Percentiles rank a stretch among this genome's conserved stretches.
These are phyloP conservation scores for Solanum corneliomulleri DNA, from an alignment of 257 asterid genomes.

Conservation along the genomic window DNA sequence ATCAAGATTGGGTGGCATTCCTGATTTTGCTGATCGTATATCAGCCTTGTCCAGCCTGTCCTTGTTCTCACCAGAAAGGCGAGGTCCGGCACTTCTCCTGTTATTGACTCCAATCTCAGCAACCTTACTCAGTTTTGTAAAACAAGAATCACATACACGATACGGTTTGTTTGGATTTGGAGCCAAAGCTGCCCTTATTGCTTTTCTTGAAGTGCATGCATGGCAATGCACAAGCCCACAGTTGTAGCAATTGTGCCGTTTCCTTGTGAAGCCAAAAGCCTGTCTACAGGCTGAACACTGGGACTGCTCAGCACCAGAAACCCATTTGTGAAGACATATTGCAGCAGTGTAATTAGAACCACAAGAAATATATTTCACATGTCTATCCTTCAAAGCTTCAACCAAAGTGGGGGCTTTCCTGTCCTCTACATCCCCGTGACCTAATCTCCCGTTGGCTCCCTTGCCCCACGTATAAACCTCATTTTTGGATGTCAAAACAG, in stretches of 20 bases:
- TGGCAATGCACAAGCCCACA: constrained; percentile 98
- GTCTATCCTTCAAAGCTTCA: constrained; percentile 74
- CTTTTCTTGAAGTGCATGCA: constrained; percentile 80
- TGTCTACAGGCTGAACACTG: constrained; percentile 91
- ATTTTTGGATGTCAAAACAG: constrained; percentile 65
- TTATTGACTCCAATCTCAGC: constrained; percentile 54
- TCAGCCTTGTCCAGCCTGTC: constrained; percentile 79
- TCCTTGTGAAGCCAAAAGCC: constrained; percentile 91
- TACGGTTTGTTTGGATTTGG: constrained; percentile 88
- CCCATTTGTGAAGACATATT: constrained; percentile 85
- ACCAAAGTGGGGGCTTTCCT: constrained; percentile 64
- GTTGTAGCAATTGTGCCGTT: constrained; percentile 87
- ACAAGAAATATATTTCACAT: constrained; percentile 76
- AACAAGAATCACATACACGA: constrained; percentile 95
- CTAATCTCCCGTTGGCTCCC: constrained; percentile 92
- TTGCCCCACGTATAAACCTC: constrained; percentile 96
- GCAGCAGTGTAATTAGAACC: constrained; percentile 88
- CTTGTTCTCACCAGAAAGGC: constrained; percentile 80
- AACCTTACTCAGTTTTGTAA: constrained; percentile 62
- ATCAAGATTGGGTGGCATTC: constrained; percentile 54
- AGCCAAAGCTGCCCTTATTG: constrained; percentile 73
- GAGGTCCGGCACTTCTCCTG: constrained; percentile 63
- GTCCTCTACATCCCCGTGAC: constrained; percentile 91
- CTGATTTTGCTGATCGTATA: constrained; percentile 53
- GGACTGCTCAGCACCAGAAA: constrained; percentile 86